A percentile compares a stretch with the other conserved stretches of the same genome.
These are phyloP conservation scores for Kingdonia uniflora DNA, from an alignment of 164 flowering plant genomes.

Conservation along the genomic window DNA sequence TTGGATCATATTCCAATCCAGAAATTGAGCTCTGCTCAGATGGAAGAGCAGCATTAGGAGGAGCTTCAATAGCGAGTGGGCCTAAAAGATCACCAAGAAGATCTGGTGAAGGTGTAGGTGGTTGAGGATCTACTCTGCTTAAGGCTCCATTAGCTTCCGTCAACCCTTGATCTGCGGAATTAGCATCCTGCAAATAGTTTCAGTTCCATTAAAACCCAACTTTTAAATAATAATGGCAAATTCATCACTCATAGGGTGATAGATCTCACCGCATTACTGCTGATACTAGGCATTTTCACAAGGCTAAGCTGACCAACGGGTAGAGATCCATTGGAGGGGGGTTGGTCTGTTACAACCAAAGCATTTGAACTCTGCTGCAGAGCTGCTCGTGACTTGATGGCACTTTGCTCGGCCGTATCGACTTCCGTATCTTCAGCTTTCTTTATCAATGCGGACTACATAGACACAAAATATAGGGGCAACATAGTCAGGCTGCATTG, in stretches of 20 bases:
- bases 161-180: slow-evolving; percentile 29
- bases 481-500: not conserved
- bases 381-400: slow-evolving; percentile 77
- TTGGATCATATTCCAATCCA: slow-evolving; percentile 34
- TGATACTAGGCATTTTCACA: slow-evolving; percentile 65
- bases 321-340: slow-evolving; percentile 55
- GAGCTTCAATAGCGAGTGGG: slow-evolving; percentile 88
- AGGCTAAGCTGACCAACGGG: slow-evolving; percentile 51
- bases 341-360: slow-evolving; percentile 71
- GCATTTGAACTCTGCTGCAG: slow-evolving; percentile 91
- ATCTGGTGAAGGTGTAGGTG: slow-evolving; percentile 55
- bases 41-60: slow-evolving; percentile 37
- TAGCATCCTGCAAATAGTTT: slow-evolving; percentile 39
- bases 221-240: not conserved
- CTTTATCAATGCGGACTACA: slow-evolving; percentile 79
- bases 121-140: slow-evolving; percentile 49
- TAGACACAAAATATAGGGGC: not conserved
- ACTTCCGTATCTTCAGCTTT: slow-evolving; percentile 88
- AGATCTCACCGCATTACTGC: slow-evolving; percentile 39
- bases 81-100: slow-evolving; percentile 91
- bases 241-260: not conserved
- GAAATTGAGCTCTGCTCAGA: slow-evolving; percentile 32
- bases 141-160: slow-evolving; percentile 58
- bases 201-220: slow-evolving; percentile 2
- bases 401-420: slow-evolving; percentile 98